phyloP scores from a whole-genome alignment of 768 basidiomycete species.

The Trametes punicea region DNA sequence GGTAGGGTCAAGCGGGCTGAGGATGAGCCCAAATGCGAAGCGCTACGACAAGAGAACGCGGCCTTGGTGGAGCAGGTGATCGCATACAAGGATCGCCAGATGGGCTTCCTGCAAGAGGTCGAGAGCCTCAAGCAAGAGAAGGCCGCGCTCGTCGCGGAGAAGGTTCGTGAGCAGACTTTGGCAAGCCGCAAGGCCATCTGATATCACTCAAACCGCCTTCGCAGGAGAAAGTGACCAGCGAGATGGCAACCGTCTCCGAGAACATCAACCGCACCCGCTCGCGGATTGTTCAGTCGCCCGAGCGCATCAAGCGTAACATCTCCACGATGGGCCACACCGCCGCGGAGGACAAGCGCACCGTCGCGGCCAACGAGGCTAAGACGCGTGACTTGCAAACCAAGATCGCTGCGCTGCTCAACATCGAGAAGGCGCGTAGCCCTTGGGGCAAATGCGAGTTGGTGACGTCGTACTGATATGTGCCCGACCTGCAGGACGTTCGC shows the following conservation, averaged over 20 bases:
- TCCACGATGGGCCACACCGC: constrained; percentile 66
- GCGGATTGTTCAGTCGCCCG: constrained; percentile 89
- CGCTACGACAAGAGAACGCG: constrained; percentile 56
- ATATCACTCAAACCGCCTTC: background rate
- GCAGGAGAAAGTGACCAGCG: constrained; percentile 60
- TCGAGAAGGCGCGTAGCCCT: constrained; percentile 59
- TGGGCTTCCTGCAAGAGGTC: constrained; percentile 56
- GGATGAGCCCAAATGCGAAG: constrained; percentile 66
- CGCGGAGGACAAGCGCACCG: constrained; percentile 65
- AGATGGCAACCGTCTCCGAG: constrained; percentile 57
- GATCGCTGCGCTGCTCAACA: constrained; percentile 61
- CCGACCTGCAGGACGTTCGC: constrained; percentile 55
- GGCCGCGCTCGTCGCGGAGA: constrained; percentile 56
- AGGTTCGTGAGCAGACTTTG: constrained; percentile 47
- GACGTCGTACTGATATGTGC: background rate
- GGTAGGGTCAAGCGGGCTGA: constrained; percentile 60
- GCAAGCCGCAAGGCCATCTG: too few relatives aligned
- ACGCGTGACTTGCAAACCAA: constrained; percentile 74
- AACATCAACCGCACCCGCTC: constrained; percentile 60
- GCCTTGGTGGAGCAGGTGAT: constrained; percentile 63
- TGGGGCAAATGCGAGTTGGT: background rate
- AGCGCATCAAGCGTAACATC: constrained; percentile 82
- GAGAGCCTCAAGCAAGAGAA: constrained; percentile 74
- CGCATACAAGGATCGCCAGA: constrained; percentile 64
- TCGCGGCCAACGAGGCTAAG: constrained; percentile 67